These are phyloP conservation scores for Pseudisothecium myosuroides DNA, from an alignment of 225 moss, liverwort and hornwort genomes.

Conservation along the genomic window DNA sequence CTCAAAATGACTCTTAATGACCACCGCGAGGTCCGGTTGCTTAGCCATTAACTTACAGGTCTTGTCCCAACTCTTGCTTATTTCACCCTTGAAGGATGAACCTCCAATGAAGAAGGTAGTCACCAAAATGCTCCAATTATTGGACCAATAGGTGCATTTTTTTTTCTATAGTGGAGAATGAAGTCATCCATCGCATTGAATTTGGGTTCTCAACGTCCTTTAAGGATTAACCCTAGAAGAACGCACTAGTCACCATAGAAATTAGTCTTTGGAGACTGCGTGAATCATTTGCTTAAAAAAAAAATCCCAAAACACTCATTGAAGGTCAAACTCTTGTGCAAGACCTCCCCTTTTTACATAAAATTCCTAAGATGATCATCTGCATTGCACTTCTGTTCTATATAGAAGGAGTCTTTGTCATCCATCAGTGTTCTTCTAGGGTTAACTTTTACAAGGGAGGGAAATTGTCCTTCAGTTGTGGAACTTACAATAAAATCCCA, in stretches of 20 bases:
- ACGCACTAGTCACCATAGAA: fast-evolving
- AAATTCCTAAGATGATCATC: neutral
- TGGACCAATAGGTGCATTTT: neutral
- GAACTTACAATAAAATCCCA: too few species aligned
- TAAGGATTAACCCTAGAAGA: neutral
- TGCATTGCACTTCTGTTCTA: neutral
- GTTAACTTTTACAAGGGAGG: neutral
- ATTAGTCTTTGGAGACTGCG: fast-evolving
- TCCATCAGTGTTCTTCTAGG: fast-evolving
- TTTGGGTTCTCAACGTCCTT: neutral
- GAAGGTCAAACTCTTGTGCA: fast-evolving
- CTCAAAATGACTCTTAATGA: too few species aligned
- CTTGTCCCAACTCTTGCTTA: too few species aligned
- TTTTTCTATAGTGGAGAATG: too few species aligned
- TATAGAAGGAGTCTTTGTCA: neutral
- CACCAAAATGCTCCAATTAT: too few species aligned
- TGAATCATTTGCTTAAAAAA: neutral
- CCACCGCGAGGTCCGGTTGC: too few species aligned
- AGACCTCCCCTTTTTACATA: neutral
- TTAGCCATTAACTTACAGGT: too few species aligned
- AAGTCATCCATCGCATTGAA: fast-evolving
- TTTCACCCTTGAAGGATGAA: too few species aligned
- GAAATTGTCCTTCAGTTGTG: neutral
- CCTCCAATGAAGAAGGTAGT: too few species aligned
- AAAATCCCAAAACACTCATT: neutral